Conservation (phyloP, 257 asterid species). For the Knoxia roxburghii region DNA sequence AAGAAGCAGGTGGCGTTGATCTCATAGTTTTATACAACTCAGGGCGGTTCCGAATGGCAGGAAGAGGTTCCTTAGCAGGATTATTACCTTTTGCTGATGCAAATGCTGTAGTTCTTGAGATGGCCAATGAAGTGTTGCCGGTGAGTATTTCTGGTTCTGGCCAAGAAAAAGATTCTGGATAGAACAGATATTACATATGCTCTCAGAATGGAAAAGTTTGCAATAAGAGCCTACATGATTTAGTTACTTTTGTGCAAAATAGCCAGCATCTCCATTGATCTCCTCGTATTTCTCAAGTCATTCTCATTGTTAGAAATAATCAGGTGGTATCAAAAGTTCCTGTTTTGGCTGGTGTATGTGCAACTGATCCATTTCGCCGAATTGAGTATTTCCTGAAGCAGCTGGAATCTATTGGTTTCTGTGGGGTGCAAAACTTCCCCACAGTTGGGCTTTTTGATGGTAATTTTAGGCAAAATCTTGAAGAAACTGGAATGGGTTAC, state of each 20-base stretch:
- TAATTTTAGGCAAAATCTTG: slow-evolving; percentile 83
- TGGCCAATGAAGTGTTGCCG: slow-evolving; percentile 97
- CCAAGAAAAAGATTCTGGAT: neutral
- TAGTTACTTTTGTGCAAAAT: neutral
- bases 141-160: slow-evolving; percentile 38
- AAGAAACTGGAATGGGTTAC: slow-evolving; percentile 98
- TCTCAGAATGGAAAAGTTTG: neutral
- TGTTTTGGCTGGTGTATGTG: slow-evolving; percentile 98
- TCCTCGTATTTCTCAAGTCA: neutral
- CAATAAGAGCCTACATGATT: neutral
- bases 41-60: slow-evolving; percentile 98
- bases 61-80: slow-evolving; percentile 98
- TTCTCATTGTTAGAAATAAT: slow-evolving; percentile 18
- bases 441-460: slow-evolving; percentile 96
- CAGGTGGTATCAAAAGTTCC: slow-evolving; percentile 89
- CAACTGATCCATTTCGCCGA: slow-evolving; percentile 90
- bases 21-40: slow-evolving; percentile 86
- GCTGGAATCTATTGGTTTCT: slow-evolving; percentile 85
- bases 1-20: slow-evolving; percentile 97
- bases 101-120: slow-evolving; percentile 85
- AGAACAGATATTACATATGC: neutral
- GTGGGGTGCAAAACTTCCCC: slow-evolving; percentile 95
- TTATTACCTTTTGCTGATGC: slow-evolving; percentile 97
- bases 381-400: slow-evolving; percentile 91
- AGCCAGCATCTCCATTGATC: neutral